Conservation (phyloP, 805 yeast genomes). For the Scheffersomyces lignosus region DNA sequence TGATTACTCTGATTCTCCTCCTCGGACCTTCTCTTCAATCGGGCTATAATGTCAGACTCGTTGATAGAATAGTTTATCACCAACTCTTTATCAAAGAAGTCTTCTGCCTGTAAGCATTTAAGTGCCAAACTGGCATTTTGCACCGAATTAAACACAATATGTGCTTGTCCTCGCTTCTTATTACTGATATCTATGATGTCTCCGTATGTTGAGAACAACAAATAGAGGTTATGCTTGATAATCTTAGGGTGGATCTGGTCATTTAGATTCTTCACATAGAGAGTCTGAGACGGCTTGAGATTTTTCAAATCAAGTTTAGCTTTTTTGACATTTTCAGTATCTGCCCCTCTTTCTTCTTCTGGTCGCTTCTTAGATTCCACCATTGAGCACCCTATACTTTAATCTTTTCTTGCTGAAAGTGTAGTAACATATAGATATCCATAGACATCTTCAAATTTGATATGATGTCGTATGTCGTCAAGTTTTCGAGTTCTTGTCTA, state of each 20-base stretch:
- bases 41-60: slow-evolving; percentile 24
- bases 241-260: slow-evolving; percentile 49
- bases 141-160: slow-evolving; percentile 49
- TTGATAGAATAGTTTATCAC: slow-evolving; percentile 39
- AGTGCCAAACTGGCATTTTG: slow-evolving; percentile 55
- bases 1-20: too few relatives aligned
- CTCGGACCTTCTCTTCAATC: not conserved
- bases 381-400: too few relatives aligned
- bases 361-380: too few relatives aligned
- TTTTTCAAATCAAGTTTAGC: slow-evolving; percentile 9
- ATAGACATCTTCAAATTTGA: too few relatives aligned
- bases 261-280: slow-evolving; percentile 60
- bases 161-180: slow-evolving; percentile 66
- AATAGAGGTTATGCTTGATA: slow-evolving; percentile 54
- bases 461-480: too few relatives aligned
- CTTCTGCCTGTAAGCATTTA: slow-evolving; percentile 44
- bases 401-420: too few relatives aligned
- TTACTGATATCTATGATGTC: slow-evolving; percentile 57
- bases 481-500: too few relatives aligned
- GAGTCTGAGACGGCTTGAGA: slow-evolving; percentile 40
- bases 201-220: slow-evolving; percentile 63
- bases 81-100: slow-evolving; percentile 54
- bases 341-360: slow-evolving; percentile 3
- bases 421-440: too few relatives aligned
- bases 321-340: slow-evolving; percentile 3